Percentiles rank a stretch among this genome's conserved stretches.
Conservation (phyloP, 129 eudicot genomes). For the Flaveria bidentis region DNA sequence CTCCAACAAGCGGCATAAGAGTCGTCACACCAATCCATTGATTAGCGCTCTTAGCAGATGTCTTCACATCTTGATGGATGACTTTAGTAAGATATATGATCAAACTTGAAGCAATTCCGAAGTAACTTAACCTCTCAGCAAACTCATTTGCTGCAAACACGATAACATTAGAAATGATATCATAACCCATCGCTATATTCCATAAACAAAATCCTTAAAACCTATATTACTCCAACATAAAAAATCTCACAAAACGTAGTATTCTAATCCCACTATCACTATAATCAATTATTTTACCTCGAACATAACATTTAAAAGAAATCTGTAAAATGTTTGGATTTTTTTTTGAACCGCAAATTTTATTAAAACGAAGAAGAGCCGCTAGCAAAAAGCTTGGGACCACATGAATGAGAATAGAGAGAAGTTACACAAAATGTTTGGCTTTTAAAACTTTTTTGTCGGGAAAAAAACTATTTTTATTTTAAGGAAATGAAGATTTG, state of each 20-base stretch:
- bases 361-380: too few species aligned
- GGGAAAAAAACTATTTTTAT: too few species aligned
- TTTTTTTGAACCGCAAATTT: background rate
- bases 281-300: background rate
- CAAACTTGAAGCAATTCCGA: slow-evolving; percentile 74
- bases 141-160: slow-evolving; percentile 71
- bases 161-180: background rate
- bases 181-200: background rate
- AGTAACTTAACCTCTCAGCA: slow-evolving; percentile 83
- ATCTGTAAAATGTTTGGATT: background rate
- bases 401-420: too few species aligned
- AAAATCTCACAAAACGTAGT: too few species aligned
- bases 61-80: slow-evolving; percentile 69
- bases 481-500: background rate
- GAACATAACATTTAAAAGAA: background rate
- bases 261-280: background rate
- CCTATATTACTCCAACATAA: too few species aligned
- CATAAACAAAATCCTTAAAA: too few species aligned
- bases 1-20: slow-evolving; percentile 78
- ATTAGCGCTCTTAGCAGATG: slow-evolving; percentile 73
- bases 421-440: too few species aligned
- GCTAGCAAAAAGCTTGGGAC: too few species aligned
- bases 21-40: slow-evolving; percentile 81
- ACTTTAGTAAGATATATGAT: slow-evolving; percentile 75
- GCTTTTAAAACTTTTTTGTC: too few species aligned